Conservation (phyloP, 164 flowering plant species). For the Protea cynaroides region DNA sequence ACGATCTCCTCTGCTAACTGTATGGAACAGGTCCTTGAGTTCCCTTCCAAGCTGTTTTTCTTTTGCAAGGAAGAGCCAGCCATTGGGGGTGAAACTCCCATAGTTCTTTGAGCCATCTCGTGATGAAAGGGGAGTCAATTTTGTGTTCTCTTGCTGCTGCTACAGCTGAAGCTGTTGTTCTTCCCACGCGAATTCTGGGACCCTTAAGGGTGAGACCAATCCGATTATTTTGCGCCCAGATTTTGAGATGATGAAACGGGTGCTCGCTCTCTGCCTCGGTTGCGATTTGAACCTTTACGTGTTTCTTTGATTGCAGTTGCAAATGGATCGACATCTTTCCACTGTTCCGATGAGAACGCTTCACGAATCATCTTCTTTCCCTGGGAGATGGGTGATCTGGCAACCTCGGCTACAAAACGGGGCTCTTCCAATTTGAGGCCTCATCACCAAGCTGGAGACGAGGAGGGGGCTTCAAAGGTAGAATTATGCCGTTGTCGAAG, state of each 20-base stretch:
- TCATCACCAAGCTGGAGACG: conserved; percentile 16
- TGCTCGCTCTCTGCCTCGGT: conserved; percentile 43
- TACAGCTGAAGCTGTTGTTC: no score
- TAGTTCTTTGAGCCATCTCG: conserved; percentile 79
- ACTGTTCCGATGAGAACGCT: conserved; percentile 41
- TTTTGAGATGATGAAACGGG: conserved; percentile 4
- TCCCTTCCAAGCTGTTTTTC: conserved; percentile 83
- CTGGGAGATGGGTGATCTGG: conserved; percentile 24
- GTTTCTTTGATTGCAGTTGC: conserved; percentile 17
- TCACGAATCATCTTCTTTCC: conserved; percentile 31
- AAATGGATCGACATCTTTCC: conserved; percentile 27
- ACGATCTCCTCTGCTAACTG: no score
- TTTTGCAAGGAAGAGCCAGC: conserved; percentile 83
- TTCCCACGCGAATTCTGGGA: conserved; percentile 33
- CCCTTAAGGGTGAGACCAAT: conserved; percentile 62
- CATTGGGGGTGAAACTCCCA: conserved; percentile 88
- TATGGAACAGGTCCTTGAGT: conserved; percentile 65
- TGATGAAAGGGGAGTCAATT: conserved; percentile 18
- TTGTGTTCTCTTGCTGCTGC: conserved; percentile 2
- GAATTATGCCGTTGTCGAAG: conserved; percentile 61
- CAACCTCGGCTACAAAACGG: conserved; percentile 29
- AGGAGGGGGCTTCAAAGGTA: conserved; percentile 47
- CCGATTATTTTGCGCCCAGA: conserved; percentile 43
- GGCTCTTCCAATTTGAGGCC: neutral
- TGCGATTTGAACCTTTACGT: conserved; percentile 15